Evolutionary conservation across 2,329 filamentous ascomycete species (phyloP), one percentile per base, ranked within the genome.

Genomic region (Talaromyces sp.): DNA sequence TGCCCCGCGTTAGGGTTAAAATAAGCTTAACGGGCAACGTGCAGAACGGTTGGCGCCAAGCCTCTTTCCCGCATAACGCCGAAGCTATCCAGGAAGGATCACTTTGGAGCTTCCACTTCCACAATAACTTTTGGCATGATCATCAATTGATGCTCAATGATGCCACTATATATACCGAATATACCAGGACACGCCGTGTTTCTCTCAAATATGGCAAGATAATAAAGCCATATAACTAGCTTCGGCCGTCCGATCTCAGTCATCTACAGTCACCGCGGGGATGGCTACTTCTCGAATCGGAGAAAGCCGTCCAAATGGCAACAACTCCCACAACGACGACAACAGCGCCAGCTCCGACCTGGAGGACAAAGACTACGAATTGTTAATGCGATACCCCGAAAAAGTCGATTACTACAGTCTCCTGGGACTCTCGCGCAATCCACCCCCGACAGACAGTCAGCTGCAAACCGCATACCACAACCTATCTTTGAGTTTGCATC

Each of bases 391-490:
- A 34, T 76, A 77, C 66, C 72, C 76, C n/a, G 67, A 73, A 17
- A 71, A 76, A 65, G 61, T 70, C 27, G 79, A 81, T 67, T 80
- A 80, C 68, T 81, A 81, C 65, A 71, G 74, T 59, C 68, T 80
- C n/a, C 72, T 81, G 6, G 76, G 75, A 6, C 74, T 81, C 15
- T 68, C 77, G 11, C 74, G 74, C 61, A 68, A 74, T 4, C 79
- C 78, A n/a, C 72, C 78, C 1, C 79, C 79, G 1, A 77, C 75
- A 36, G 76, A 79, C 7, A 67, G 77, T 29, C 73, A 80, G 51
- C 78, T 81, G 60, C 78, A 79, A 29, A 76, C 78, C 47, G 79
- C 79, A n/a, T 81, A 80, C 68, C 77, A 76, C 59, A 77, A 71
- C 34, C 69, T 81, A 63, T 78, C 77, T 8, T 73, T 80, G 27